phyloP scores from a whole-genome alignment of 345 rosid genomes.

The Lepidium sativum region DNA sequence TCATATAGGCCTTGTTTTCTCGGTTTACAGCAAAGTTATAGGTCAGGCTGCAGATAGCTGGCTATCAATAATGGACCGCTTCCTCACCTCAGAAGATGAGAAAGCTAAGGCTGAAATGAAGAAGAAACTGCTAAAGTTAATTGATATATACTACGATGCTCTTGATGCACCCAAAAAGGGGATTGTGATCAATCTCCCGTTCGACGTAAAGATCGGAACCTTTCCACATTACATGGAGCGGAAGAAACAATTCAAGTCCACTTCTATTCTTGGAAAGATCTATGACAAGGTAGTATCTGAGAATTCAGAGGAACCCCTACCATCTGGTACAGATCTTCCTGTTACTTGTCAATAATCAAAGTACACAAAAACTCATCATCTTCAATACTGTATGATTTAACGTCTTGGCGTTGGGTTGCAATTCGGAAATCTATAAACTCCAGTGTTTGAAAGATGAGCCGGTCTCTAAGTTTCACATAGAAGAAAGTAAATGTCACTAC shows the following conservation, averaged over 20 bases:
- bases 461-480: not conserved
- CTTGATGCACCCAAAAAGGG: constrained; percentile 66
- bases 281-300: constrained; percentile 36
- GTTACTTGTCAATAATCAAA: not conserved
- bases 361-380: not conserved
- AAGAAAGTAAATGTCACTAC: constrained; percentile 32
- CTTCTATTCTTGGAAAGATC: constrained; percentile 56
- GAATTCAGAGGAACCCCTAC: constrained; percentile 7
- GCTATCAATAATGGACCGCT: constrained; percentile 67
- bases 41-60: constrained; percentile 63
- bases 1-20: constrained; percentile 6
- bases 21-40: constrained; percentile 41
- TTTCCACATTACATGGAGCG: constrained; percentile 64
- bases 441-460: constrained; percentile 32
- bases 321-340: constrained; percentile 28
- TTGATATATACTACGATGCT: constrained; percentile 68
- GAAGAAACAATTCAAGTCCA: constrained; percentile 32
- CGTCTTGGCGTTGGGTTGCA: not conserved
- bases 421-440: constrained; percentile 48
- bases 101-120: constrained; percentile 20
- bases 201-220: constrained; percentile 24
- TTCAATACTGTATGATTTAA: not conserved
- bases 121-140: constrained; percentile 31
- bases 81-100: constrained; percentile 37
- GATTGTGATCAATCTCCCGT: constrained; percentile 48